A percentile compares a stretch with the other conserved stretches of the same genome.
phyloP scores from a whole-genome alignment of 148 eudicot species.

The Silene latifolia region DNA sequence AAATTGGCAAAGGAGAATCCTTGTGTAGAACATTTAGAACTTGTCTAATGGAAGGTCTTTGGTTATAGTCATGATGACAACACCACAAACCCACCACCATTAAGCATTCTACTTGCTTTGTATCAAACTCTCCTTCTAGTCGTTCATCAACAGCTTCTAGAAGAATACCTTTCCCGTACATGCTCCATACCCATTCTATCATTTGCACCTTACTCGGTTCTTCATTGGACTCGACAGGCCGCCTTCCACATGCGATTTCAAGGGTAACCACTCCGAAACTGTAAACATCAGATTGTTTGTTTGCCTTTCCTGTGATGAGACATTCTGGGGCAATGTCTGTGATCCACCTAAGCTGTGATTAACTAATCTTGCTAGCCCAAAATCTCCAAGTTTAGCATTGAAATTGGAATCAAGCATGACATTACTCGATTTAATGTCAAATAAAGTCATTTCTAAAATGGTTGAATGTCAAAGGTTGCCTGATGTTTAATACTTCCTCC shows the following conservation, averaged over 20 bases:
- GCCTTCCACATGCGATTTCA: slow-evolving; percentile 48
- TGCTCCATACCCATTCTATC: slow-evolving; percentile 49
- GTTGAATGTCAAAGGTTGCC: too few relatives aligned
- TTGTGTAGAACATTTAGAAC: slow-evolving; percentile 37
- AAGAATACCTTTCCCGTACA: slow-evolving; percentile 34
- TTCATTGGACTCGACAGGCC: slow-evolving; percentile 15
- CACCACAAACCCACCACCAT: slow-evolving; percentile 56
- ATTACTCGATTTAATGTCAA: slow-evolving; percentile 61
- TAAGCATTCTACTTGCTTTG: slow-evolving; percentile 36
- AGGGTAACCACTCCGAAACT: slow-evolving; percentile 50
- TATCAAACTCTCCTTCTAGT: slow-evolving; percentile 30
- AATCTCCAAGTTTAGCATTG: slow-evolving; percentile 50
- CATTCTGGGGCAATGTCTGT: slow-evolving; percentile 45
- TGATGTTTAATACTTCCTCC: too few relatives aligned
- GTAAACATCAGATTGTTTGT: slow-evolving; percentile 47
- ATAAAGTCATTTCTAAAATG: too few relatives aligned
- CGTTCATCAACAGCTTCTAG: slow-evolving; percentile 31
- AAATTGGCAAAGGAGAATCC: slow-evolving; percentile 34
- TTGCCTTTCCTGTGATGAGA: slow-evolving; percentile 32
- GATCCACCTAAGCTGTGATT: too few relatives aligned
- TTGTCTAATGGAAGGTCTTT: slow-evolving; percentile 50
- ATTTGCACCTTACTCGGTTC: slow-evolving; percentile 17
- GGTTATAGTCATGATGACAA: slow-evolving; percentile 42
- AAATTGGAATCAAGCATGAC: slow-evolving; percentile 52
- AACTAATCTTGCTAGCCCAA: slow-evolving; percentile 32